Evolutionary conservation across 1,139 yeast species (phyloP).

Genomic region (Hemisphaericaspora xylanilytica): DNA sequence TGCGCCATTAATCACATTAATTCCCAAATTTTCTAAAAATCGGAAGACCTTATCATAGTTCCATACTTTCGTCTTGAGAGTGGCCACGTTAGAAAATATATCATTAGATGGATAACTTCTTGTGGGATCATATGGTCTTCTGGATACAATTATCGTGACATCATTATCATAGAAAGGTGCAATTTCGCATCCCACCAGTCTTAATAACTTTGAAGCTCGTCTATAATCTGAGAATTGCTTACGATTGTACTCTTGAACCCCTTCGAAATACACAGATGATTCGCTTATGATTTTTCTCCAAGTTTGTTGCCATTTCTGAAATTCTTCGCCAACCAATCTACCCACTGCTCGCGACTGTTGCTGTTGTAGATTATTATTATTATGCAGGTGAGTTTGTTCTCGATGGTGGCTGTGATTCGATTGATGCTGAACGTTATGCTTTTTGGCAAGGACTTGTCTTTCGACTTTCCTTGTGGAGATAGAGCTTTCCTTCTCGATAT

Average conservation of each 20-base stretch:
- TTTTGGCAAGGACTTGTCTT: constrained; percentile 5
- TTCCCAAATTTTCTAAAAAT: constrained; percentile 72
- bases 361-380: constrained; percentile 6
- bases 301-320: constrained; percentile 72
- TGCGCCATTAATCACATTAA: constrained; percentile 21
- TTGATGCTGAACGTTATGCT: constrained; percentile 5
- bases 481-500: background rate
- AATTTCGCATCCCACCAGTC: constrained; percentile 61
- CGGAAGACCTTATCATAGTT: constrained; percentile 80
- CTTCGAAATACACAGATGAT: constrained; percentile 81
- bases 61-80: constrained; percentile 77
- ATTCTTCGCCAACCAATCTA: constrained; percentile 49
- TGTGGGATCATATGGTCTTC: constrained; percentile 32
- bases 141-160: constrained; percentile 82
- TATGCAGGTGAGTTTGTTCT: constrained; percentile 1
- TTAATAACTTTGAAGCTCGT: constrained; percentile 53
- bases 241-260: constrained; percentile 44
- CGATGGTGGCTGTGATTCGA: constrained; percentile 1
- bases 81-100: constrained; percentile 62
- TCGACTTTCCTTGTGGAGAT: background rate
- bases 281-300: constrained; percentile 79
- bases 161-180: constrained; percentile 73
- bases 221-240: constrained; percentile 48
- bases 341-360: constrained; percentile 12
- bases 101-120: constrained; percentile 48